Evolutionary conservation across 345 rosid genomes (phyloP), one percentile per base, ranked within the genome.

Genomic region (Eucalyptus cloeziana): DNA sequence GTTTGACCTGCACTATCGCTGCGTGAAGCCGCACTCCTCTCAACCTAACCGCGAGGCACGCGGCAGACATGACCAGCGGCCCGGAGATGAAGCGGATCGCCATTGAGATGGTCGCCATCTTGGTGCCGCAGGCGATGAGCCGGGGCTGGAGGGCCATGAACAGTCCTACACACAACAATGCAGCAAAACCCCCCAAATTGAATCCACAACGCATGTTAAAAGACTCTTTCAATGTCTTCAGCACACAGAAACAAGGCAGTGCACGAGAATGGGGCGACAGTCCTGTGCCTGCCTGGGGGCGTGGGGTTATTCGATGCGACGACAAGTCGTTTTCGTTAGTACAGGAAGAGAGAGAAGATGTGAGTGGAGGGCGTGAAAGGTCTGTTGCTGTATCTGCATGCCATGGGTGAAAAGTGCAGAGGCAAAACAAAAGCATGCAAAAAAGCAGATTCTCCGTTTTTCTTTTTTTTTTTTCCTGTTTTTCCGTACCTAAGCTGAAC

Each of bases 141-240:
- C 94, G 91, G 22, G 96, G 96, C 90, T 96, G 98, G 47, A 96
- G 92, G 30, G 97, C 98, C 97, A 96, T 95, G 91, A 96, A 96
- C 86, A 96, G 88, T 86, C 98, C 98, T 95, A 90, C 51, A 69
- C 86, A 49, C 16, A 40, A 37, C 85, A 76, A 37, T 22, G 47
- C 47, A 76, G 30, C 85, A 76, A 76, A 76, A 40, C 27, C 85
- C 6, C 30, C 85, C 85, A 40, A 76, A 40, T 3, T 76, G 85
- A 76, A 22, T 76, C 85, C 15, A 76, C 85, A 11, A 2, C 24
- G 47, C 85, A 76, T 76, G 47, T 21, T 43, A 40, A 71, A 40
- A 71, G 85, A 12, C 47, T 40, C 15, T 76, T 76, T 76, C 43
- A 40, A 76, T 40, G 30, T 76, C 27, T 43, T 11, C 85, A 76